Evolutionary conservation across 2,329 filamentous ascomycete genomes (phyloP).

Genomic region (Hirsutella thompsonii): DNA sequence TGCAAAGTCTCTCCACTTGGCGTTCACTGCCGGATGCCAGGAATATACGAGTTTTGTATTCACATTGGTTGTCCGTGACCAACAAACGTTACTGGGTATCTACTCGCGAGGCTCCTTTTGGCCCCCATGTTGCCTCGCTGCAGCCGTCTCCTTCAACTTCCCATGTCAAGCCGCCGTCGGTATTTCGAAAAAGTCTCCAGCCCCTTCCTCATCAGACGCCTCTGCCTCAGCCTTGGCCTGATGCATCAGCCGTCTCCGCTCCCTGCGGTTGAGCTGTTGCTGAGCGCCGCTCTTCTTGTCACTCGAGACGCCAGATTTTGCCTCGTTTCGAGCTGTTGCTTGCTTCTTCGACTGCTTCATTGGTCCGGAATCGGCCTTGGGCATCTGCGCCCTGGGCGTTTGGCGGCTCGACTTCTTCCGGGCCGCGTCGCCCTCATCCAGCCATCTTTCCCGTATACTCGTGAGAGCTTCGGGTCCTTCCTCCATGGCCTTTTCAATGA

Average conservation of each 20-base stretch:
- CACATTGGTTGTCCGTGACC: no score
- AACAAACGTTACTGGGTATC: no score
- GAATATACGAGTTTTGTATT: no score
- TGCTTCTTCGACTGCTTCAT: neutral
- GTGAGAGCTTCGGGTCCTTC: conserved; percentile 39
- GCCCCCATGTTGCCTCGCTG: no score
- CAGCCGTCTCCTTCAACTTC: neutral
- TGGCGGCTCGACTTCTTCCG: conserved; percentile 5
- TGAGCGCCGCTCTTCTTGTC: conserved; percentile 11
- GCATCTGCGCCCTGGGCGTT: neutral
- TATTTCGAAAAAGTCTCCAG: conserved; percentile 46
- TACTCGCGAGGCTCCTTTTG: no score
- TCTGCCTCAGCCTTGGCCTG: conserved; percentile 19
- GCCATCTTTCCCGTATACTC: conserved; percentile 39
- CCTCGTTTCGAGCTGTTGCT: conserved; percentile 8
- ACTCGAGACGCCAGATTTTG: conserved; percentile 7
- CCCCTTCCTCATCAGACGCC: conserved; percentile 32
- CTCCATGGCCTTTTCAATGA: conserved; percentile 51
- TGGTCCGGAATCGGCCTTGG: neutral
- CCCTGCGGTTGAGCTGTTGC: conserved; percentile 20
- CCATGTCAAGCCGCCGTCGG: neutral
- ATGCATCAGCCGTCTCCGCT: conserved; percentile 21
- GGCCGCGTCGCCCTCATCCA: conserved; percentile 7
- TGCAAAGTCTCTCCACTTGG: no score
- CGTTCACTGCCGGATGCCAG: no score